Evolutionary conservation across 441 rosid species (phyloP).

Genomic region (Adansonia gregorii): DNA sequence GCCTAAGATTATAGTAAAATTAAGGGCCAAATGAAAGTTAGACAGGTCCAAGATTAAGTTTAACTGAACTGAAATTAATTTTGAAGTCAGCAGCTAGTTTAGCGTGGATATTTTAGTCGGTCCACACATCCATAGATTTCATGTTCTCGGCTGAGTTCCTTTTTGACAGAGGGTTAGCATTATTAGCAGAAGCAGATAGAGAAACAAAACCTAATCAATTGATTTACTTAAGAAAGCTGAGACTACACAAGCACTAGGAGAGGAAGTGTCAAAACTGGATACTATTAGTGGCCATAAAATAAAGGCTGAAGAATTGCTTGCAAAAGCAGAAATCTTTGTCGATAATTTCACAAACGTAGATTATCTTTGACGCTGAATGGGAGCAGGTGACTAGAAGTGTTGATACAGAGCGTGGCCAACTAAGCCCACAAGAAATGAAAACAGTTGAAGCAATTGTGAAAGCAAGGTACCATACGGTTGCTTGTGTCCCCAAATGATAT

Average conservation of each 20-base stretch:
- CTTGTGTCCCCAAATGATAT: neutral
- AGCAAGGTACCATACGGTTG: slow-evolving; percentile 44
- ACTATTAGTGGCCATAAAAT: neutral
- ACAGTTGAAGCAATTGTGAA: slow-evolving; percentile 55
- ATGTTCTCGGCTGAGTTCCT: neutral
- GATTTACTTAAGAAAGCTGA: neutral
- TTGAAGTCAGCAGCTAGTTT: neutral
- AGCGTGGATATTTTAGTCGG: neutral
- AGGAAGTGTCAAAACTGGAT: neutral
- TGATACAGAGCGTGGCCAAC: slow-evolving; percentile 42
- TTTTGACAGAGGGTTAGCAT: neutral
- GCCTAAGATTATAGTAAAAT: neutral
- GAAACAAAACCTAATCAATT: neutral
- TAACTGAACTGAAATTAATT: neutral
- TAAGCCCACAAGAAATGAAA: slow-evolving; percentile 54
- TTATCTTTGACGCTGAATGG: neutral
- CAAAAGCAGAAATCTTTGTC: neutral
- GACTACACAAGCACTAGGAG: neutral
- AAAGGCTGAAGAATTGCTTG: neutral
- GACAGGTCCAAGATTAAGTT: neutral
- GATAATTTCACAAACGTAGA: neutral
- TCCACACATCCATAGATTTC: neutral
- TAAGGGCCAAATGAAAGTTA: neutral
- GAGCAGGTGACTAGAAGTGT: slow-evolving; percentile 55
- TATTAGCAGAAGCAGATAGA: neutral